Base-by-base conservation (phyloP, 768 basidiomycete species). In the Russula sp. region DNA sequence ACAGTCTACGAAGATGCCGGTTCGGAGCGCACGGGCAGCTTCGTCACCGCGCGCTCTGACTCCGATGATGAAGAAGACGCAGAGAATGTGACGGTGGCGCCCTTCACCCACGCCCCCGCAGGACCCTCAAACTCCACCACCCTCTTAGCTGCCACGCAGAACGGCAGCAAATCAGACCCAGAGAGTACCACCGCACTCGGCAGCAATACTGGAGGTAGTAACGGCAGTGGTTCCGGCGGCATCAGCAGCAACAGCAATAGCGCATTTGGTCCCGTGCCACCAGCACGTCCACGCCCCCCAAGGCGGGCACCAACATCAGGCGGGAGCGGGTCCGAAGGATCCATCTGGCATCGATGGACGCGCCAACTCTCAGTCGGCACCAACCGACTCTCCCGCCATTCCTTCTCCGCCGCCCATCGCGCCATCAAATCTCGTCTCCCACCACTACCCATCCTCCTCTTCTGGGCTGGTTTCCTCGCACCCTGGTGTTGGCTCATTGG, bases 401-500 rank as follows among this genome's bases (percentile, higher is more conserved):
- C 65, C 3, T 69, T 69, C 62, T 46, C 65, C 42, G 52, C 53
- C 34, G 66, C 55, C 3, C 65, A 32, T 0, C 63, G 44, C n/a
- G 46, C 59, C 34, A 9, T 48, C 38, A 20, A 44, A 42, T 49
- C 61, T 53, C 62, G 44, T 42, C 62, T 66, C 51, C 65, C 65
- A 8, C 59, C 67, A 18, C 40, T 62, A 6, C 66, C 66, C 57
- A 26, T 57, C 69, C 80, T 86, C 72, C 76, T 88, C n/a, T 90
- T 90, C 75, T 90, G 86, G 85, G 62, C 86, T 0, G 89, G 89
- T 3, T 90, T 90, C 69, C 62, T 89, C 53, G 85, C 81, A 52
- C 89, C 89, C 0, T 83, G 87, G 73, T 80, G 89, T 58, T 90
- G 89, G 89, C 79, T 90, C 51, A 78, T 90, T 16, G 89, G 88